These are phyloP conservation scores for Avena insularis DNA, from an alignment of 176 grass and related monocot species.

Conservation along the genomic window DNA sequence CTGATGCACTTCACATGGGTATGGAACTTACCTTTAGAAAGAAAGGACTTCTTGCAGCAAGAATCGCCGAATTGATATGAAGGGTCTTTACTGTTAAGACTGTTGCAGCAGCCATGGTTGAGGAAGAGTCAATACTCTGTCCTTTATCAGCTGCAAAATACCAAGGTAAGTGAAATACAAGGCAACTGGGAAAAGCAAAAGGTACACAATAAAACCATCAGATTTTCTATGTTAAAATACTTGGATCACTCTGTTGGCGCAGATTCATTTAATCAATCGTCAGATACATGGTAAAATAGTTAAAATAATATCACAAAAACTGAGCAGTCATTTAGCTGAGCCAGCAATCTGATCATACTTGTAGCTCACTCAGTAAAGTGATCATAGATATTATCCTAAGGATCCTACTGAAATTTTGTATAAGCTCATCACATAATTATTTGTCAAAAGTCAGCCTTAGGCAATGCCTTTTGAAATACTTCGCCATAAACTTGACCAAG, in stretches of 20 bases:
- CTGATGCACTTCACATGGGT: neutral
- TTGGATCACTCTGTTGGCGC: neutral
- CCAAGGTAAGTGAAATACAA: neutral
- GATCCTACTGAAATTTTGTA: neutral
- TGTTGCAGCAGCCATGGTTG: conserved; percentile 50
- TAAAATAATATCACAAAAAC: neutral
- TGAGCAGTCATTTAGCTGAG: neutral
- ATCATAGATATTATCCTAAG: neutral
- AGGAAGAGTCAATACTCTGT: conserved; percentile 61
- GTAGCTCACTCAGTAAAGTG: neutral
- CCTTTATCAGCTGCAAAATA: conserved; percentile 66
- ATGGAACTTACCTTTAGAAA: conserved; percentile 28
- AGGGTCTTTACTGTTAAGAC: conserved; percentile 70
- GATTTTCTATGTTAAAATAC: conserved; percentile 11
- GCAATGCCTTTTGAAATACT: neutral
- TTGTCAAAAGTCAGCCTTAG: neutral
- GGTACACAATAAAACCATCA: neutral
- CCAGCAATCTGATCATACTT: neutral
- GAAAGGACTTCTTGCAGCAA: conserved; percentile 94
- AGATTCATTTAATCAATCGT: conserved; percentile 8
- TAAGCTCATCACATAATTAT: neutral
- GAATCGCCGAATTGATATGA: conserved; percentile 95
- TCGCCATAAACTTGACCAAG: neutral
- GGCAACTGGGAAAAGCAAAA: conserved; percentile 4
- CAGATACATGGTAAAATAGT: neutral